phyloP scores from a whole-genome alignment of 2,329 filamentous ascomycete species.

The Pestalotiopsis sp. region DNA sequence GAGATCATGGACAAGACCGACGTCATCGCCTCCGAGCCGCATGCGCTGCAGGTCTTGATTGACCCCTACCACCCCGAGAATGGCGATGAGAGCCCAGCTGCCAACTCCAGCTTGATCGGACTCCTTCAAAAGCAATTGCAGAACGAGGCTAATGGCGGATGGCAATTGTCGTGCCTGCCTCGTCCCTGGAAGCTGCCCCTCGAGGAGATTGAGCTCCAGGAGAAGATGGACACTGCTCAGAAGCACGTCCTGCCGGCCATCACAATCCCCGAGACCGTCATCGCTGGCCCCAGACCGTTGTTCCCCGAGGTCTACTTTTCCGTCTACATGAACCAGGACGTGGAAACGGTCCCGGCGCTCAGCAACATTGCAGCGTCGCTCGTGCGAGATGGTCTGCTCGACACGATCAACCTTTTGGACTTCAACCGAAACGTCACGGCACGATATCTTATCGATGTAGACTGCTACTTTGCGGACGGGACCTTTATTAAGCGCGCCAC shows the following conservation, averaged over 20 bases:
- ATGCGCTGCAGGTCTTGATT: conserved; percentile 81
- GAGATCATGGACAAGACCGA: conserved; percentile 91
- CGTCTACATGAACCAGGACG: conserved; percentile 83
- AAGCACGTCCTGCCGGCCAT: conserved; percentile 82
- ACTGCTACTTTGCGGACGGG: conserved; percentile 87
- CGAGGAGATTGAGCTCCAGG: conserved; percentile 61
- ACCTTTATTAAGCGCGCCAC: conserved; percentile 95
- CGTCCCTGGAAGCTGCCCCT: conserved; percentile 67
- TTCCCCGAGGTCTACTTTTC: conserved; percentile 96
- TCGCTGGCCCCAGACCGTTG: conserved; percentile 72
- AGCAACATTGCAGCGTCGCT: conserved; percentile 79
- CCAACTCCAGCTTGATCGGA: conserved; percentile 71
- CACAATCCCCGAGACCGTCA: conserved; percentile 73
- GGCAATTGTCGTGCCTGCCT: conserved; percentile 73
- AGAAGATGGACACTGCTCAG: conserved; percentile 59
- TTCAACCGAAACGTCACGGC: conserved; percentile 89
- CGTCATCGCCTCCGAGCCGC: conserved; percentile 87
- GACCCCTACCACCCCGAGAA: conserved; percentile 77
- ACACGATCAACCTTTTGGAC: conserved; percentile 92
- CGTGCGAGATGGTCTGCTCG: conserved; percentile 81
- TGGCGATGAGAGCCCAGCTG: conserved; percentile 64
- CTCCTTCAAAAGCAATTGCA: conserved; percentile 87
- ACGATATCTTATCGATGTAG: conserved; percentile 88
- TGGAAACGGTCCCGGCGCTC: conserved; percentile 83
- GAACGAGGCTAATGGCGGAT: conserved; percentile 71